A percentile compares a stretch with the other conserved stretches of the same genome.
phyloP scores from a whole-genome alignment of 2,329 filamentous ascomycete genomes.

The Ceratocystis cacaofunesta region DNA sequence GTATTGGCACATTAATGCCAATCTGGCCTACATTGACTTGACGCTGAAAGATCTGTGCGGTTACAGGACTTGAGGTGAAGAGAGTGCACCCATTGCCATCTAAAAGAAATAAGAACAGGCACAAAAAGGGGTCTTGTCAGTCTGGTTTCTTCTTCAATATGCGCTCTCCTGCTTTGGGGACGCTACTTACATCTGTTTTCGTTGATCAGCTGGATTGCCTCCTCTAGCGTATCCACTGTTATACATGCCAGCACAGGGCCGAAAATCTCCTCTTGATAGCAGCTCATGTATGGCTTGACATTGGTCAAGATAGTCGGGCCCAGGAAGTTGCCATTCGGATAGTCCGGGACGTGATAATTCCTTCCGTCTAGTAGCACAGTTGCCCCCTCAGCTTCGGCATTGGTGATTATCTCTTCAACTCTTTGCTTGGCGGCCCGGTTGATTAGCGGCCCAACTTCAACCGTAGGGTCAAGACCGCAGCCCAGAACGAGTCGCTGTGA shows the following conservation, averaged over 20 bases:
- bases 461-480: constrained; percentile 18
- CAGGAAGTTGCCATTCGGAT: constrained; percentile 21
- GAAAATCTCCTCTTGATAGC: constrained; percentile 23
- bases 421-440: constrained; percentile 18
- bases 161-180: neutral
- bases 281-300: constrained; percentile 19
- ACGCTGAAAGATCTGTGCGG: constrained; percentile 19
- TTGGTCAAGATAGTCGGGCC: constrained; percentile 20
- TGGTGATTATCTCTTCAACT: constrained; percentile 19
- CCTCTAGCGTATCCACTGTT: constrained; percentile 19
- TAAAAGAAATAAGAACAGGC: neutral
- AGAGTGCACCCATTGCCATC: constrained; percentile 21
- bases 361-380: constrained; percentile 21
- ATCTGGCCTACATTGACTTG: constrained; percentile 21
- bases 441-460: constrained; percentile 20
- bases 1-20: constrained; percentile 21
- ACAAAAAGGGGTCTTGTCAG: neutral
- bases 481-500: constrained; percentile 35
- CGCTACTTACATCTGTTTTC: constrained; percentile 21
- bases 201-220: constrained; percentile 22
- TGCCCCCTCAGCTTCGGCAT: constrained; percentile 20
- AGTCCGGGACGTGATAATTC: constrained; percentile 18
- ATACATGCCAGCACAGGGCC: constrained; percentile 21
- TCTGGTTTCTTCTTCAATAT: neutral
- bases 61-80: constrained; percentile 18